Base-by-base conservation (phyloP, 1,139 yeast genomes). In the Kodamaea suecica region DNA sequence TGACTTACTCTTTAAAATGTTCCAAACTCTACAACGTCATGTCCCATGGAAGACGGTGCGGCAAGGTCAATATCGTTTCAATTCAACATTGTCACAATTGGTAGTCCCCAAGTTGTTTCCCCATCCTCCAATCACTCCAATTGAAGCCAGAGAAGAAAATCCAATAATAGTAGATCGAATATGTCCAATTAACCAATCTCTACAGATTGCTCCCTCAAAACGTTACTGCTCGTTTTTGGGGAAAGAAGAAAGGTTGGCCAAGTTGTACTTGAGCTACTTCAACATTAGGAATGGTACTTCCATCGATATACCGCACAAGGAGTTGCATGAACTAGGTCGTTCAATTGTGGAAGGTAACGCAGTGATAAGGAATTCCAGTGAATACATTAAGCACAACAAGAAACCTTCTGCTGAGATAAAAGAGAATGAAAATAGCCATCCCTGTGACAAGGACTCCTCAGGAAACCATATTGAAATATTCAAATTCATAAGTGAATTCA, bases 401-500 rank as follows among this genome's bases (percentile, higher is more conserved):
- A n/a, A n/a, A n/a, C n/a, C n/a, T n/a, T n/a, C n/a, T n/a, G n/a
- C n/a, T n/a, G n/a, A n/a, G n/a, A n/a, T n/a, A n/a, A n/a, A n/a
- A n/a, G n/a, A n/a, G n/a, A n/a, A n/a, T n/a, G n/a, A n/a, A n/a
- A n/a, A n/a, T n/a, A n/a, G n/a, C n/a, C n/a, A n/a, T n/a, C n/a
- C n/a, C n/a, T n/a, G n/a, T n/a, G n/a, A n/a, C n/a, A n/a, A n/a
- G n/a, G n/a, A n/a, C n/a, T n/a, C n/a, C n/a, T n/a, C n/a, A n/a
- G n/a, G n/a, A n/a, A n/a, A n/a, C n/a, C 26, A 23, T 11, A 5
- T 5, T 5, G 6, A 23, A n/a, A 23, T 23, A 23, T 23, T 5
- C 13, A 23, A 23, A n/a, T 11, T 31, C 11, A 12, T 31, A 8
- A 16, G 20, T 5, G 33, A 31, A 24, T 31, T 31, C 23, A 9